Percentiles rank a stretch among this genome's conserved stretches.
Conservation (phyloP, 108 stramenopile genomes). For the Conticribra weissflogii region DNA sequence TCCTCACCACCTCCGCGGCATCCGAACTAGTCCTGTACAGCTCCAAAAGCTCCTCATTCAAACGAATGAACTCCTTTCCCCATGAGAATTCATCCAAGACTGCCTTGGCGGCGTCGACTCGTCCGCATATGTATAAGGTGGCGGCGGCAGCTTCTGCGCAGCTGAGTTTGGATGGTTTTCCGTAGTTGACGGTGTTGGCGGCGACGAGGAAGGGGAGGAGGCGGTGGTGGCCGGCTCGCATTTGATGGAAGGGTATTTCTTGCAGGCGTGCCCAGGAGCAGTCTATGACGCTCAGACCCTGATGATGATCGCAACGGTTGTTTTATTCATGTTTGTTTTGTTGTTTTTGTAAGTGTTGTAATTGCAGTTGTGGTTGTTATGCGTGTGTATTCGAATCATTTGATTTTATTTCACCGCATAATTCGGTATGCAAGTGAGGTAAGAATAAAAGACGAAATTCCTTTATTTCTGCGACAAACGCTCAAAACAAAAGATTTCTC, state of each 20-base stretch:
- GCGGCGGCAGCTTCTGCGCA: constrained; percentile 93
- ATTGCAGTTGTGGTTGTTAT: no score
- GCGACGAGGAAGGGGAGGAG: constrained; percentile 97
- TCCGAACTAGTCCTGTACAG: constrained; percentile 75
- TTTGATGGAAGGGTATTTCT: constrained; percentile 93
- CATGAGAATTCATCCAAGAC: constrained; percentile 94
- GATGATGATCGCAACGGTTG: no score
- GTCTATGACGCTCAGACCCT: constrained; percentile 95
- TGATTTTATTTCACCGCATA: no score
- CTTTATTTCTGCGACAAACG: no score
- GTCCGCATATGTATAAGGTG: constrained; percentile 92
- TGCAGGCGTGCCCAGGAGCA: constrained; percentile 96
- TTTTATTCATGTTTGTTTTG: no score
- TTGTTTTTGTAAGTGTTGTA: no score
- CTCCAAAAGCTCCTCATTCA: constrained; percentile 89
- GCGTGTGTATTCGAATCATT: no score
- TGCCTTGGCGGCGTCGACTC: constrained; percentile 78
- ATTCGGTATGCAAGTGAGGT: no score
- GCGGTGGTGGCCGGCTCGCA: constrained; percentile 94
- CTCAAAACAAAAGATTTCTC: background rate
- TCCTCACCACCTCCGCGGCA: constrained; percentile 79
- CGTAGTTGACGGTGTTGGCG: constrained; percentile 99
- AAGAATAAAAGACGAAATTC: no score
- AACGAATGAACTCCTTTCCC: constrained; percentile 92
- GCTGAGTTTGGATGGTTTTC: constrained; percentile 86